Conservation (phyloP, 371 early-diverging fungal species). For the Chytridiales sp. region DNA sequence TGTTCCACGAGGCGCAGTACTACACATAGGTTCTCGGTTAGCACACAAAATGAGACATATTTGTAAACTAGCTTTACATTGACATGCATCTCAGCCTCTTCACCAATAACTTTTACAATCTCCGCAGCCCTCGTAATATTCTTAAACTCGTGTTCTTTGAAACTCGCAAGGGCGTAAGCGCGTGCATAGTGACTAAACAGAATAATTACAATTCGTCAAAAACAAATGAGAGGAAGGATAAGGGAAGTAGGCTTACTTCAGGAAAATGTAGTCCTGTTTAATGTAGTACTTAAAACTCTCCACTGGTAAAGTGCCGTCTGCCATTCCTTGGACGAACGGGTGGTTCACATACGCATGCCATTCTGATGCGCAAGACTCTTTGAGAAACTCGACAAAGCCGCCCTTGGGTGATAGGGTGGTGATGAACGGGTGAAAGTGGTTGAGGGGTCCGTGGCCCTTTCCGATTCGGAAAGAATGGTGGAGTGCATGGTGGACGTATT, state of each 20-base stretch:
- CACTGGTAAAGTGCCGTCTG: constrained; percentile 69
- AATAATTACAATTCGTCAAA: too few relatives aligned
- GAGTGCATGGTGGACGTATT: constrained; percentile 63
- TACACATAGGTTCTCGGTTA: constrained; percentile 22
- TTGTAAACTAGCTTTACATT: constrained; percentile 16
- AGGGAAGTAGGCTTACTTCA: constrained; percentile 31
- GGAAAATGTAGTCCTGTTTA: constrained; percentile 78
- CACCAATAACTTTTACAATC: constrained; percentile 62
- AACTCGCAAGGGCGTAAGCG: constrained; percentile 71
- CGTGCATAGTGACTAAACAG: constrained; percentile 75
- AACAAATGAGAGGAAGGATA: background rate
- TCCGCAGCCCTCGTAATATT: constrained; percentile 50
- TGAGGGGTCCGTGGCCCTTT: constrained; percentile 71
- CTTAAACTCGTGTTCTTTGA: constrained; percentile 58
- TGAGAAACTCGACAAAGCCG: constrained; percentile 53
- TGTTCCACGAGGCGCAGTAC: constrained; percentile 72
- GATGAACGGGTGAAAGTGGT: constrained; percentile 54
- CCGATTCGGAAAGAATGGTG: constrained; percentile 58
- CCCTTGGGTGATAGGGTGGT: background rate
- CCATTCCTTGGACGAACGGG: constrained; percentile 71
- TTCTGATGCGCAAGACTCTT: constrained; percentile 45
- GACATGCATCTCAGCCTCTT: constrained; percentile 69
- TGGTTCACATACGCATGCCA: constrained; percentile 74
- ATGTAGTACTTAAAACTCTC: constrained; percentile 73
- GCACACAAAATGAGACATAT: background rate